Conservation (phyloP, 805 yeast species). For the Zygotorulaspora danielsina region DNA sequence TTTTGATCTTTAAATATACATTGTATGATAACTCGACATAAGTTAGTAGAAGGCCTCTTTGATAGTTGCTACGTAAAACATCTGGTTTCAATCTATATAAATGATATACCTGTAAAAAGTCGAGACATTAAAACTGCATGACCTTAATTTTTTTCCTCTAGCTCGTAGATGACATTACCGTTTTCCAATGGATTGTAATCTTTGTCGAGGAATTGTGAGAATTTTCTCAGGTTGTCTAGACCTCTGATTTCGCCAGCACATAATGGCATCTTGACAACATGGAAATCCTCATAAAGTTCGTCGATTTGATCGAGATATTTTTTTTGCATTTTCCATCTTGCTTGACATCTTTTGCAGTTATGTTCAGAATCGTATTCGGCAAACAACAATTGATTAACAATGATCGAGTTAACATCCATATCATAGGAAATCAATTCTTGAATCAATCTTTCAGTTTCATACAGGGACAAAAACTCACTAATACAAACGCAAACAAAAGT, state of each 20-base stretch:
- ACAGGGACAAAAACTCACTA: conserved; percentile 90
- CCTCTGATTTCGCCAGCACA: conserved; percentile 96
- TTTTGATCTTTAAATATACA: too few relatives aligned
- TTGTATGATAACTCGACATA: too few relatives aligned
- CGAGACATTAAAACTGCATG: neutral
- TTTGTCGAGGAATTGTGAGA: conserved; percentile 72
- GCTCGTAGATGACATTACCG: conserved; percentile 35
- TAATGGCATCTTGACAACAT: conserved; percentile 91
- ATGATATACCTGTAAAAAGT: neutral
- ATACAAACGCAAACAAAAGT: conserved; percentile 96
- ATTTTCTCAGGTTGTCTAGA: conserved; percentile 72
- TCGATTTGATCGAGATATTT: conserved; percentile 93
- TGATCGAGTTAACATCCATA: conserved; percentile 95
- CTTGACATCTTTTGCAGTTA: conserved; percentile 80
- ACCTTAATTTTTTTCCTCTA: conserved; percentile 31
- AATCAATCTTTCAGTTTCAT: conserved; percentile 96
- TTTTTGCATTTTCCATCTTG: conserved; percentile 93
- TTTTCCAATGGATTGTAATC: conserved; percentile 72
- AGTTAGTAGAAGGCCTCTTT: too few relatives aligned
- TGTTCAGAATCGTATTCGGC: conserved; percentile 68
- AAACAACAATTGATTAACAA: conserved; percentile 87
- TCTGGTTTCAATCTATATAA: neutral
- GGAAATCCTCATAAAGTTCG: conserved; percentile 96
- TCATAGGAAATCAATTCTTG: conserved; percentile 93
- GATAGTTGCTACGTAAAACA: too few relatives aligned